Base-by-base conservation (phyloP, 768 basidiomycete genomes). In the Mycena galopus region DNA sequence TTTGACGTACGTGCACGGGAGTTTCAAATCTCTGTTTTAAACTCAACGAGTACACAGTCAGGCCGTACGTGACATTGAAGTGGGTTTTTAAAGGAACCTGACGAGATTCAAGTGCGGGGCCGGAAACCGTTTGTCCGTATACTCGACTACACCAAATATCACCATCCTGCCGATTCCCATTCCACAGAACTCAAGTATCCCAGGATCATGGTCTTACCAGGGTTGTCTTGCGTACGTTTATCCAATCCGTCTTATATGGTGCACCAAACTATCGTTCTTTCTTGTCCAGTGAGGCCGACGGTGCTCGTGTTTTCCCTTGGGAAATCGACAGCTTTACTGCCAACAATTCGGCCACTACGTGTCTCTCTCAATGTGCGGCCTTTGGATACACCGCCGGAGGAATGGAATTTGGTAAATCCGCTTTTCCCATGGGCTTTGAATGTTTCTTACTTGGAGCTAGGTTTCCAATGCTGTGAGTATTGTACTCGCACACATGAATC, bases 371-470 rank as follows among this genome's bases (percentile, higher is more conserved):
- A 78, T 95, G 94, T 75, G 86, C 89, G 19, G 84, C 86, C 1
- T 94, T 89, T 73, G 94, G 94, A 8, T 96, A 88, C 77, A 86
- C 91, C 4, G 93, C 88, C 39, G 90, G 91, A 30, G 94, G 92
- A 33, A 83, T 91, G 70, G 94, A 89, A 44, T 71, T 60, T 37
- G 82, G 85, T 84, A 74, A 60, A 81, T 69, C 27, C 44, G 14
- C 11, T 32, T 19, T 44, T 60, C n/a, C 57, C 21, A 19, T n/a
- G n/a, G n/a, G 32, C 14, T 37, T 23, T 19, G 21, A 2, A 21
- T 19, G 0, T 51, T 51, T 8, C 33, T n/a, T 12, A 58, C 37
- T 58, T 9, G 12, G 17, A 39, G 17, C 53, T 23, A 90, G 71
- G 91, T 93, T 39, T 44, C 42, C 64, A 59, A 77, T 95, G 94